Base-by-base conservation (phyloP, 202 grass and related monocot species). In the Hordeum pubiflorum region DNA sequence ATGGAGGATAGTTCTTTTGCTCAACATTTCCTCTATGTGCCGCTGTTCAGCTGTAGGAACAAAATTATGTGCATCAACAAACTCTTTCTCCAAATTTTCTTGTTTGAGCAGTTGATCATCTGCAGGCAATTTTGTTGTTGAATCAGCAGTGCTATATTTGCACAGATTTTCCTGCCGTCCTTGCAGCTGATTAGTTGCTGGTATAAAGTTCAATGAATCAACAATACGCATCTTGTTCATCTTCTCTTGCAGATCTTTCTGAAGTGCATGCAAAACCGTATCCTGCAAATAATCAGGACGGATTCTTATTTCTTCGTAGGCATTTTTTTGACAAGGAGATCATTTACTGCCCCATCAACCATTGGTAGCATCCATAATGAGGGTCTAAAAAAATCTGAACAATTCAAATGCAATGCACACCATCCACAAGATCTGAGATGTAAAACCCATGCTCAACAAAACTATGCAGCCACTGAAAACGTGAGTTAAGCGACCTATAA, bases 161-260 rank as follows among this genome's bases (percentile, higher is more conserved):
- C 21, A 78, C 21, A 70, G 32, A 34, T 81, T 71, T 76, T 69
- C 86, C 62, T 75, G 68, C 14, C 43, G 32, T 75, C 64, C 18
- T 22, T 86, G 68, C 38, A 37, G 23, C 43, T 86, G 83, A 75
- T 79, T 82, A 18, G 74, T 75, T 63, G 60, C 60, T 11, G 87
- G 87, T 75, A 86, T 67, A 55, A 79, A 86, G 54, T 89, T 86
- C 58, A 89, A 17, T 27, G 83, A 83, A 83, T 89, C 87, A 83
- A 89, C 68, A 75, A 86, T 79, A 27, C 74, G 61, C 83, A 82
- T 83, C 68, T 83, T 89, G 24, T 89, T 83, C 74, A 86, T 74
- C 83, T 86, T 89, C 69, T 89, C 75, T 63, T 83, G 60, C 68
- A 89, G 82, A 67, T 83, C 87, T n/a, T 89, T 89, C 74, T 89